phyloP scores from a whole-genome alignment of 75 land plant genomes.

The Cunninghamia lanceolata region DNA sequence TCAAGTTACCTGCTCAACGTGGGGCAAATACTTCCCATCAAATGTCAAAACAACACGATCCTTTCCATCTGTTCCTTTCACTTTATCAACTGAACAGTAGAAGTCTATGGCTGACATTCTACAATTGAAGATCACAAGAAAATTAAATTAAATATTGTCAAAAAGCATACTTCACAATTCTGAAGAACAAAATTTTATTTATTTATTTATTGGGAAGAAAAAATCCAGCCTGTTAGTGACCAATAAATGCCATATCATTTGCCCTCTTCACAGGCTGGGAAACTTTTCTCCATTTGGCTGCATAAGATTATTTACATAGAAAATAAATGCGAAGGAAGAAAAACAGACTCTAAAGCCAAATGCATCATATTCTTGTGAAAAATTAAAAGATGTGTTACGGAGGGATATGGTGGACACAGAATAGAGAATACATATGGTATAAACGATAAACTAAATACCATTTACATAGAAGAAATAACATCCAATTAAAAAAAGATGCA shows the following conservation, averaged over 20 bases:
- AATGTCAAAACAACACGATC: constrained; percentile 81
- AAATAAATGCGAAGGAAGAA: neutral
- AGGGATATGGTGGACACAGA: neutral
- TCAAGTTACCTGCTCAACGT: constrained; percentile 66
- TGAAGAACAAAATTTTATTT: neutral
- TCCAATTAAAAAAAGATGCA: neutral
- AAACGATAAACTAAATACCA: neutral
- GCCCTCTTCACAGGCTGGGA: neutral
- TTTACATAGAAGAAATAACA: neutral
- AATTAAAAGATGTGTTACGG: neutral
- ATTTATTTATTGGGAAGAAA: neutral
- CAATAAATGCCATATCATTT: neutral
- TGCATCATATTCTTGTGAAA: neutral
- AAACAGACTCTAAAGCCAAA: neutral
- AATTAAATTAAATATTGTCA: neutral
- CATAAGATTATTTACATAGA: neutral
- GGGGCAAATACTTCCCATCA: constrained; percentile 88
- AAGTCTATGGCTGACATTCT: constrained; percentile 97
- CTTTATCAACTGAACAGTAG: constrained; percentile 87
- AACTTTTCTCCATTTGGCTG: neutral
- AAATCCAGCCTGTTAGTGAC: neutral
- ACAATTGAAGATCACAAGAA: neutral
- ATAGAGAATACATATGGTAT: neutral
- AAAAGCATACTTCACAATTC: neutral
- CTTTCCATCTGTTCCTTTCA: constrained; percentile 83